Percentiles rank a stretch among this genome's conserved stretches.
These are phyloP conservation scores for Phoma herbarum DNA, from an alignment of 2,329 filamentous ascomycete genomes.

Conservation along the genomic window DNA sequence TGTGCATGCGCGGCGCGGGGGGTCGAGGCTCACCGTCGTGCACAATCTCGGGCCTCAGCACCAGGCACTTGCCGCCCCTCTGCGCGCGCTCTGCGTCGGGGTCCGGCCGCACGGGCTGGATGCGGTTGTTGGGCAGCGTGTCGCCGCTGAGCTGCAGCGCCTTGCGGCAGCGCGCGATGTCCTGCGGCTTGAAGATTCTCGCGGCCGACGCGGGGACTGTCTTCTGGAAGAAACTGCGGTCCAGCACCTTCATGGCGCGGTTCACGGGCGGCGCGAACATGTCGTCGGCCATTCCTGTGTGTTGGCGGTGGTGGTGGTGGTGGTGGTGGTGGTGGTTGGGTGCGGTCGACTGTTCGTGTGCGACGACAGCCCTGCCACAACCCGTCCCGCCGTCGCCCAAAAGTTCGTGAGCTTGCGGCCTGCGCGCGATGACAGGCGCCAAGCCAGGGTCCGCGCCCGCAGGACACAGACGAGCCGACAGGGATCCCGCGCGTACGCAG, in stretches of 20 bases:
- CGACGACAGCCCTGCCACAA: not conserved
- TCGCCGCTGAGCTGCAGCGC: conserved; percentile 72
- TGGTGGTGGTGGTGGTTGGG: too few species aligned
- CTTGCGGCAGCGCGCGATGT: conserved; percentile 76
- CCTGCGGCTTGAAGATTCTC: conserved; percentile 75
- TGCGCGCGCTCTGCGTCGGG: conserved; percentile 67
- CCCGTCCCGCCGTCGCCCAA: not conserved
- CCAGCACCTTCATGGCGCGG: conserved; percentile 79
- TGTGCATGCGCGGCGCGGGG: conserved; percentile 26
- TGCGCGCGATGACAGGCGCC: conserved; percentile 23
- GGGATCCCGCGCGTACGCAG: conserved; percentile 39
- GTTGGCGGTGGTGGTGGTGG: too few species aligned
- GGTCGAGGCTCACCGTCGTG: conserved; percentile 45
- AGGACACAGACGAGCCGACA: conserved; percentile 18
- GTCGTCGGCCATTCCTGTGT: conserved; percentile 43
- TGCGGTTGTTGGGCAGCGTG: conserved; percentile 69
- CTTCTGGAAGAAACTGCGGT: conserved; percentile 83
- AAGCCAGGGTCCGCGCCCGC: conserved; percentile 25
- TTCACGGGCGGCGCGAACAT: conserved; percentile 84
- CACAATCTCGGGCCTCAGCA: conserved; percentile 56
- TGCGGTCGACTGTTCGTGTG: not conserved
- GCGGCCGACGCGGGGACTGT: conserved; percentile 80
- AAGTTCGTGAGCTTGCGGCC: not conserved
- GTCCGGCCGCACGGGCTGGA: conserved; percentile 67
- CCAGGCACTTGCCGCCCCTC: conserved; percentile 55